These are phyloP conservation scores for Achaetomium macrosporum DNA, from an alignment of 2,329 filamentous ascomycete genomes.

Conservation along the genomic window DNA sequence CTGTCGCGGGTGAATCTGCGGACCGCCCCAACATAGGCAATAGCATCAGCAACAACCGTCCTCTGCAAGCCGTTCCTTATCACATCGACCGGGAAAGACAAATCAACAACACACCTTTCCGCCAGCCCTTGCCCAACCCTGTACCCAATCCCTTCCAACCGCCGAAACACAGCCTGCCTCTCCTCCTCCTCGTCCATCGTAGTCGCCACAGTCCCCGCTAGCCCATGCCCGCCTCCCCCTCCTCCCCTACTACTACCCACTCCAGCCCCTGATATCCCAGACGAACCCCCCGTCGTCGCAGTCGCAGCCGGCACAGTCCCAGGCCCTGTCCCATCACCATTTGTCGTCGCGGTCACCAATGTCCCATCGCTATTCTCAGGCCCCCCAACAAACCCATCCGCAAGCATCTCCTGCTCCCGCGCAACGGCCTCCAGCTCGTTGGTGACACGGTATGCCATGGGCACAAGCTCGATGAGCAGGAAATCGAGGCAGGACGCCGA, in stretches of 20 bases:
- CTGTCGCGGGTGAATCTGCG: conserved; percentile 72
- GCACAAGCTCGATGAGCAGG: conserved; percentile 92
- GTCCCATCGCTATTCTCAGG: background rate
- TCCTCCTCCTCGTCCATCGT: conserved; percentile 69
- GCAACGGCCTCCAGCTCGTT: conserved; percentile 58
- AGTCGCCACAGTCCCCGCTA: background rate
- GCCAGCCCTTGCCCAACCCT: conserved; percentile 87
- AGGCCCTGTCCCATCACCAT: background rate
- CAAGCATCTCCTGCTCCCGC: conserved; percentile 25
- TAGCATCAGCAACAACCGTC: background rate
- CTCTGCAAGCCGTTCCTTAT: background rate
- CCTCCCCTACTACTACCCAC: background rate
- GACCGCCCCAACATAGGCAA: background rate
- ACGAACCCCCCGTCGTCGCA: background rate
- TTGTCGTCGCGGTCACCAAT: too few species aligned
- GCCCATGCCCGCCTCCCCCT: background rate
- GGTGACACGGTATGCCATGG: conserved; percentile 82
- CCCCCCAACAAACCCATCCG: background rate
- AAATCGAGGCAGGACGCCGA: conserved; percentile 86
- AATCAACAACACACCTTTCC: conserved; percentile 59
- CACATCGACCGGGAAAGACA: background rate
- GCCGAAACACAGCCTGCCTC: conserved; percentile 76
- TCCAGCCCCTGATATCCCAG: background rate
- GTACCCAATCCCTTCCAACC: conserved; percentile 81
- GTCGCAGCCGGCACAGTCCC: background rate